Evolutionary conservation across 176 grass and related monocot genomes (phyloP).

Genomic region (Aegilops bicornis): DNA sequence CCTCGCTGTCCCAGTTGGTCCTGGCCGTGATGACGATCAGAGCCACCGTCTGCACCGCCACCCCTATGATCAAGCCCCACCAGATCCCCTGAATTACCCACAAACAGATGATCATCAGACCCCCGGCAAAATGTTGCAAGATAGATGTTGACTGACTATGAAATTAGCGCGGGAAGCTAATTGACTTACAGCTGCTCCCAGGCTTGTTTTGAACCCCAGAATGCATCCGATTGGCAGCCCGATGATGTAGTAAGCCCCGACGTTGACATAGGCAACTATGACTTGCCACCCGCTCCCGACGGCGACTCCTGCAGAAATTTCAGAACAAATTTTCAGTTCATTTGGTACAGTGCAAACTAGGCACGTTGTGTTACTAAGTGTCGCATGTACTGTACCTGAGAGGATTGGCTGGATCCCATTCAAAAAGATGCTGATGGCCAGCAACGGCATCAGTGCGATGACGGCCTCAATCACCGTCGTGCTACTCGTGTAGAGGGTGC

Average conservation of each 20-base stretch:
- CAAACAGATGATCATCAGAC: background rate
- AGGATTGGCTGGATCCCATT: constrained; percentile 91
- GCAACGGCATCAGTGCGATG: constrained; percentile 49
- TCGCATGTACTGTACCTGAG: constrained; percentile 52
- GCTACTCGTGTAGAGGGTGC: constrained; percentile 69
- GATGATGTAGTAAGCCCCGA: constrained; percentile 70
- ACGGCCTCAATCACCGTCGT: constrained; percentile 48
- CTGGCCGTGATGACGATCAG: constrained; percentile 70
- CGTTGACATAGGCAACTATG: constrained; percentile 80
- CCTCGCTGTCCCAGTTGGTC: constrained; percentile 81
- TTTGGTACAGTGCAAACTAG: background rate
- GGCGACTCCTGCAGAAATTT: constrained; percentile 51
- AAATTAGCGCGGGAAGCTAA: background rate
- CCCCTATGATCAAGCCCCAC: constrained; percentile 84
- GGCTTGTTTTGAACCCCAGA: constrained; percentile 68
- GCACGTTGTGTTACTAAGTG: too few species aligned
- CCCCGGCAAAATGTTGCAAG: background rate
- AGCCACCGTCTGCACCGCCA: constrained; percentile 52
- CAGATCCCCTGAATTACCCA: constrained; percentile 67
- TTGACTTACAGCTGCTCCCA: constrained; percentile 55
- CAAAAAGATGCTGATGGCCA: constrained; percentile 81
- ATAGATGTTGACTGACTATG: background rate
- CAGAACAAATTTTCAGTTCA: background rate
- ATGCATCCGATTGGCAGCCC: constrained; percentile 74
- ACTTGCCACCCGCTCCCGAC: constrained; percentile 89